Evolutionary conservation across 257 asterid genomes (phyloP), one percentile per base, ranked within the genome.

Genomic region (Henckelia pumila): DNA sequence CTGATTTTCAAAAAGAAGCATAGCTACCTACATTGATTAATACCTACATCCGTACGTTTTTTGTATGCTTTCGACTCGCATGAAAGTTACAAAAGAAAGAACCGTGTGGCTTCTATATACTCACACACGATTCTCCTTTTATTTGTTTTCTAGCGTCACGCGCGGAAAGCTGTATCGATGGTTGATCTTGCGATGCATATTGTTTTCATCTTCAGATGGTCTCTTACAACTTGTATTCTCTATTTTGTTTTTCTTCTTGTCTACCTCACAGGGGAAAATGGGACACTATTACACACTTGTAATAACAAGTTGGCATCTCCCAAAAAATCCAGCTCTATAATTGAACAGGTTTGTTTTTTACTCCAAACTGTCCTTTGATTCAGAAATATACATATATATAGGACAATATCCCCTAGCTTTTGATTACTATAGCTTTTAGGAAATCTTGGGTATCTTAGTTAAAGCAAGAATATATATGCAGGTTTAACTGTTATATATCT

Each of bases 231-330:
- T 71, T 58, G 66, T 62, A 52, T 73, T 77, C 47, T 53, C 47
- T 53, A 56, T 71, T 72, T 78, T 76, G 78, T 77, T 73, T 83
- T 78, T 63, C 52, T 77, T 61, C 73, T 11, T 73, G 73, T 68
- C 59, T 47, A 56, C 60, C 26, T 6, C n/a, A 52, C 89, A 89
- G 96, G 86, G 63, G 77, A 76, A 74, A 89, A 82, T 83, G 81
- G 79, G 88, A 77, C 95, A 77, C 81, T 61, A 55, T 67, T 72
- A 83, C 88, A 81, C 80, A 79, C 85, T 63, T 14, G 79, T 7
- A 87, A 80, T 7, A 87, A 80, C 80, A 84, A 86, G 79, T 83
- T 93, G 96, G 71, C 83, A 82, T 81, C 97, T 77, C 83, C 88
- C 81, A 82, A 89, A 13, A 76, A 77, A 83, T 84, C 94, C 68